Evolutionary conservation across 495 filamentous ascomycete species (phyloP).

Genomic region (Lophium mytilinum): DNA sequence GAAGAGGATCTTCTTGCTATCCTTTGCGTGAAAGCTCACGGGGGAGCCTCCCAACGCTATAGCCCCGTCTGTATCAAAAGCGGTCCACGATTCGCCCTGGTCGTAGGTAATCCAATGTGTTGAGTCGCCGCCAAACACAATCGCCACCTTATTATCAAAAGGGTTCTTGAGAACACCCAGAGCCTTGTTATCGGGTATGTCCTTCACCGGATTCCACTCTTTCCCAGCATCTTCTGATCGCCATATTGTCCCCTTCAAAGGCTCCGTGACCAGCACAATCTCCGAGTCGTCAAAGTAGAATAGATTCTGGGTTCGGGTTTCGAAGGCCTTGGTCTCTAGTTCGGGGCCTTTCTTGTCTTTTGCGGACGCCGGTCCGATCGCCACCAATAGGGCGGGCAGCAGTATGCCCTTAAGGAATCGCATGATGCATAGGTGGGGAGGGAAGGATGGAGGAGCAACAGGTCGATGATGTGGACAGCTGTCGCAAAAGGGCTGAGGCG

Average conservation of each 20-base stretch:
- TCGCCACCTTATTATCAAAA: constrained; percentile 68
- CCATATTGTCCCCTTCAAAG: constrained; percentile 47
- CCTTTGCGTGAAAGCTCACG: constrained; percentile 69
- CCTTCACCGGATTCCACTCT: constrained; percentile 58
- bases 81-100: constrained; percentile 67
- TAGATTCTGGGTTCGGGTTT: constrained; percentile 52
- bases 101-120: constrained; percentile 75
- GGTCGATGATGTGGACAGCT: constrained; percentile 3
- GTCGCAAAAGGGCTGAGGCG: neutral
- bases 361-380: constrained; percentile 13
- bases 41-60: constrained; percentile 39
- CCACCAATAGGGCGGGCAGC: constrained; percentile 26
- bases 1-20: constrained; percentile 76
- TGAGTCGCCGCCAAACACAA: constrained; percentile 56
- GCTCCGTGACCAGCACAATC: constrained; percentile 59
- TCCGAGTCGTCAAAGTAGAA: constrained; percentile 87
- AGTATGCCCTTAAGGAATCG: constrained; percentile 25
- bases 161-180: constrained; percentile 61
- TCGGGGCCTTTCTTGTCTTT: constrained; percentile 47
- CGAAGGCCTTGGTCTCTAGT: constrained; percentile 49
- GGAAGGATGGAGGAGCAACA: neutral
- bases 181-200: constrained; percentile 53
- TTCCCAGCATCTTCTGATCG: constrained; percentile 72
- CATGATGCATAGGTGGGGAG: constrained; percentile 23
- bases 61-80: constrained; percentile 52